Conservation (phyloP, 768 basidiomycete species). For the Termitomyces sp. region DNA sequence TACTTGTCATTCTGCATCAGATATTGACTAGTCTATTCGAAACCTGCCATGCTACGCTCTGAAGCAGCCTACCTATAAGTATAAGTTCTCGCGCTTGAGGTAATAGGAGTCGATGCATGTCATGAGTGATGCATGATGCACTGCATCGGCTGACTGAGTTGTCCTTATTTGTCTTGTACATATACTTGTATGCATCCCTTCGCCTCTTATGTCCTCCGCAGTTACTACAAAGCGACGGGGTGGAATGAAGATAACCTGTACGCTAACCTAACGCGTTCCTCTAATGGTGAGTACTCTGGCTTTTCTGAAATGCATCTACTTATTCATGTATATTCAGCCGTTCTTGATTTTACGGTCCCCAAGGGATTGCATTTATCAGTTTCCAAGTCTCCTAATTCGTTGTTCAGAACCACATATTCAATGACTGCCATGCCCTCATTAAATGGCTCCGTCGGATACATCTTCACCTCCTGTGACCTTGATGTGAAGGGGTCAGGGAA, state of each 20-base stretch:
- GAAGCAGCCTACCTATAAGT: not conserved
- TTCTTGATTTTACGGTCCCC: conserved; percentile 89
- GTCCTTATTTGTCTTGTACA: not conserved
- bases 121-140: too few species aligned
- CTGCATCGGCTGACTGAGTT: too few species aligned
- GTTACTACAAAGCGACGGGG: conserved; percentile 87
- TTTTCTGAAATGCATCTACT: not conserved
- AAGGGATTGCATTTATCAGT: conserved; percentile 72
- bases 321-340: conserved; percentile 40
- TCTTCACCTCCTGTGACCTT: conserved; percentile 85
- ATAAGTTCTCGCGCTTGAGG: too few species aligned
- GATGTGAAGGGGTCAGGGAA: conserved; percentile 62
- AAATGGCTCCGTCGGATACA: conserved; percentile 89
- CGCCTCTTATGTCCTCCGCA: conserved; percentile 80
- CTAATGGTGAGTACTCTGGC: conserved; percentile 52
- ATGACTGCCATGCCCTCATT: conserved; percentile 92
- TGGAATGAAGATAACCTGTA: conserved; percentile 98
- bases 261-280: conserved; percentile 83
- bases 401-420: conserved; percentile 88
- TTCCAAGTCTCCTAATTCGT: conserved; percentile 82
- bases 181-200: conserved; percentile 67
- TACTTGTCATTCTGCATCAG: not conserved
- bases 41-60: not conserved
- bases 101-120: not conserved
- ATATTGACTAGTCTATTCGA: not conserved